These are phyloP conservation scores for Dioscorea alata DNA, from an alignment of 106 monocot species.

Conservation along the genomic window DNA sequence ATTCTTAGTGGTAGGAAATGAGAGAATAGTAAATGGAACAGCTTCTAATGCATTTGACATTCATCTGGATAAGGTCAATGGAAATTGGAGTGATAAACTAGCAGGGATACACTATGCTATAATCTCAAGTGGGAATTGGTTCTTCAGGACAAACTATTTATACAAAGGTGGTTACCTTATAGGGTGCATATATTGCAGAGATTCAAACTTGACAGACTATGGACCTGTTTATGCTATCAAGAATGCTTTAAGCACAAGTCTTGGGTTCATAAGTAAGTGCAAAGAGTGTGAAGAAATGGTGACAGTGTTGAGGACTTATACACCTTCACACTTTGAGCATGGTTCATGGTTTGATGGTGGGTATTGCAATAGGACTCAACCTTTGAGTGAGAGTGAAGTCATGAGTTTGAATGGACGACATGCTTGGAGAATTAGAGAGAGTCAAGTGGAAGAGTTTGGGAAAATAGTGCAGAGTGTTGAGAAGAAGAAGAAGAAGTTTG, in stretches of 20 bases:
- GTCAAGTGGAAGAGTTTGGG: slow-evolving; percentile 39
- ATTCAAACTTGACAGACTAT: slow-evolving; percentile 9
- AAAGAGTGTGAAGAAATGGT: slow-evolving; percentile 20
- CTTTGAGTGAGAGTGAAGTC: slow-evolving; percentile 19
- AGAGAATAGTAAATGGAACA: slow-evolving; percentile 31
- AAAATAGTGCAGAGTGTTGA: neutral
- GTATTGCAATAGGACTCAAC: slow-evolving; percentile 48
- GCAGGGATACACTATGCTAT: slow-evolving; percentile 35
- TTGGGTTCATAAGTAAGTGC: slow-evolving; percentile 24
- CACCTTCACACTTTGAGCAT: slow-evolving; percentile 55
- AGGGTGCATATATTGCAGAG: slow-evolving; percentile 57
- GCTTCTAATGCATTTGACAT: slow-evolving; percentile 31
- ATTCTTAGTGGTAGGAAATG: slow-evolving; percentile 30
- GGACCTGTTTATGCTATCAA: slow-evolving; percentile 18
- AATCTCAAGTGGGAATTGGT: slow-evolving; percentile 70
- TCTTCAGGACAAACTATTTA: slow-evolving; percentile 54
- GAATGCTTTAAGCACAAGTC: slow-evolving; percentile 25
- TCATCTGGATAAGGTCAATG: slow-evolving; percentile 44
- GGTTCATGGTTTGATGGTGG: slow-evolving; percentile 49
- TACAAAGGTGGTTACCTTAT: slow-evolving; percentile 22
- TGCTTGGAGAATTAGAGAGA: slow-evolving; percentile 28
- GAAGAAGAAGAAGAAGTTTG: slow-evolving; percentile 33
- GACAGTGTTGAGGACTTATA: slow-evolving; percentile 56
- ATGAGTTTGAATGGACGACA: neutral
- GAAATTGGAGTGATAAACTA: slow-evolving; percentile 34